These are phyloP conservation scores for Boletus reticulatus DNA, from an alignment of 768 basidiomycete genomes.

Conservation along the genomic window DNA sequence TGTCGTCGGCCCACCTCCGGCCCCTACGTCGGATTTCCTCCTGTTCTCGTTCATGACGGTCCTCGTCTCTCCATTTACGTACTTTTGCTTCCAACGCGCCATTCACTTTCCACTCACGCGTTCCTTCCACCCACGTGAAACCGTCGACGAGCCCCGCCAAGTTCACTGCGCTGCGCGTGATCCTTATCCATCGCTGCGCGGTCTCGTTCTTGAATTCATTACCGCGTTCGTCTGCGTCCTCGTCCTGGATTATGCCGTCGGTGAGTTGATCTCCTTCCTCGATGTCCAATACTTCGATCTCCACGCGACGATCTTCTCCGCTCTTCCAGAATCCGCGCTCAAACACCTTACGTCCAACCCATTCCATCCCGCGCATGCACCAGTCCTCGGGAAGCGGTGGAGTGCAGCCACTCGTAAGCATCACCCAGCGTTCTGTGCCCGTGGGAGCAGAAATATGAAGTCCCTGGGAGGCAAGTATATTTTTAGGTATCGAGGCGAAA, in stretches of 20 bases:
- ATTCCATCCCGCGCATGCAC: conserved; percentile 94
- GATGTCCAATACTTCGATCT: conserved; percentile 77
- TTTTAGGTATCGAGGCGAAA: conserved; percentile 58
- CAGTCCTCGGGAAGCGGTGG: conserved; percentile 90
- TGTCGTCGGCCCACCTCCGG: conserved; percentile 61
- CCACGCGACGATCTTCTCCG: conserved; percentile 61
- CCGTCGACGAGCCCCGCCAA: conserved; percentile 74
- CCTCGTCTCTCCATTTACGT: conserved; percentile 66
- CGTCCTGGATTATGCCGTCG: conserved; percentile 85
- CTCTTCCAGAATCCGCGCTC: conserved; percentile 94
- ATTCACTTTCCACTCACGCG: conserved; percentile 60
- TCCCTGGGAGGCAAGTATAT: conserved; percentile 47
- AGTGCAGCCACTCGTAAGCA: conserved; percentile 67
- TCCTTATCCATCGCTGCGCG: conserved; percentile 68
- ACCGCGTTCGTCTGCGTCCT: conserved; percentile 47
- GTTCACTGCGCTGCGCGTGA: conserved; percentile 66
- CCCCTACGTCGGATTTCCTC: conserved; percentile 66
- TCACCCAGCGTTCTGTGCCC: conserved; percentile 53
- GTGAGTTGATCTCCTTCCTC: conserved; percentile 54
- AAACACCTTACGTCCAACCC: conserved; percentile 88
- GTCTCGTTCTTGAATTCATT: conserved; percentile 35
- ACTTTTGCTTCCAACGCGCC: conserved; percentile 69
- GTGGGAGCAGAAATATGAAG: conserved; percentile 30
- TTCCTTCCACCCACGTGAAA: conserved; percentile 61
- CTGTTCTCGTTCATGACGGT: conserved; percentile 59